Percentiles rank a stretch among this genome's conserved stretches.
Conservation (phyloP, 2,329 filamentous ascomycete species). For the Cladophialophora yegresii region DNA sequence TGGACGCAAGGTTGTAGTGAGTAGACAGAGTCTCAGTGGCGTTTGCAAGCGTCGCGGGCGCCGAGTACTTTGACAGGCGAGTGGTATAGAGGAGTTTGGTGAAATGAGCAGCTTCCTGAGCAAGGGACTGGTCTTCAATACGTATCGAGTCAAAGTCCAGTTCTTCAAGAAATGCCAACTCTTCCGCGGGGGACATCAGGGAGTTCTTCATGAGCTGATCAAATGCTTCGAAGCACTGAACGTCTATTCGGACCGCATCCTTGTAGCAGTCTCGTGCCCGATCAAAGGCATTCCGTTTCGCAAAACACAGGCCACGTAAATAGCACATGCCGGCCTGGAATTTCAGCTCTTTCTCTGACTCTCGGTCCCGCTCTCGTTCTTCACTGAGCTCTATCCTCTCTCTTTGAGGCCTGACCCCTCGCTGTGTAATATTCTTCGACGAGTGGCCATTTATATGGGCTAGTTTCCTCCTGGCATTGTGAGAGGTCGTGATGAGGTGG, state of each 20-base stretch:
- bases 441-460: constrained; percentile 63
- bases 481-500: constrained; percentile 72
- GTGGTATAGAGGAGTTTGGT: constrained; percentile 96
- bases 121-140: constrained; percentile 65
- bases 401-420: constrained; percentile 51
- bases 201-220: constrained; percentile 97
- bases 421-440: constrained; percentile 52
- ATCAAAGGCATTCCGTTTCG: constrained; percentile 96
- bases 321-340: constrained; percentile 99
- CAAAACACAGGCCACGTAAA: constrained; percentile 86
- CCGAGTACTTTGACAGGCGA: constrained; percentile 89
- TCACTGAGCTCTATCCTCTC: constrained; percentile 61
- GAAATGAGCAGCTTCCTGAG: constrained; percentile 88
- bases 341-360: constrained; percentile 73
- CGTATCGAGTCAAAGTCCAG: constrained; percentile 85
- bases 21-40: constrained; percentile 90
- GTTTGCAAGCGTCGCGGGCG: constrained; percentile 76
- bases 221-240: constrained; percentile 97
- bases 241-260: constrained; percentile 92
- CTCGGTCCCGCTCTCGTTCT: constrained; percentile 59
- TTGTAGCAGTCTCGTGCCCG: constrained; percentile 98
- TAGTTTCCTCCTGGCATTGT: constrained; percentile 68
- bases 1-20: constrained; percentile 83
- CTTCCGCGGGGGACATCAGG: constrained; percentile 83
- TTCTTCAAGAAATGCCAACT: constrained; percentile 84